Conservation (phyloP, 1,139 yeast genomes). For the Candida labiduridarum region DNA sequence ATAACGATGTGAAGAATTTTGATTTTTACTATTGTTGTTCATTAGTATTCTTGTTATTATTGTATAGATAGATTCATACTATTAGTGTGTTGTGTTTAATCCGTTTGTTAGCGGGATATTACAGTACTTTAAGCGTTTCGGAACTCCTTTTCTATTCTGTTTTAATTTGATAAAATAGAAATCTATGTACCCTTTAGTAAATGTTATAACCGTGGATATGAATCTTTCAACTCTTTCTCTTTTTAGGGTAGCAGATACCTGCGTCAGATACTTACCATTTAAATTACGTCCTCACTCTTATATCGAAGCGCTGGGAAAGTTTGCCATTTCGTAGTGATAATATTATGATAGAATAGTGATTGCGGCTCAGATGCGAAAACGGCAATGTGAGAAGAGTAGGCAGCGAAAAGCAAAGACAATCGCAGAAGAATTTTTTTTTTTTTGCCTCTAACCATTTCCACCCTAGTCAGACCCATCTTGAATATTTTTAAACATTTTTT, state of each 20-base stretch:
- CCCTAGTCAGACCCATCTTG: neutral
- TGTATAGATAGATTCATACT: conserved; percentile 1
- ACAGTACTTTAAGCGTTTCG: no score
- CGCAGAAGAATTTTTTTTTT: neutral
- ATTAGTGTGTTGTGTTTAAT: neutral
- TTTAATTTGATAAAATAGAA: neutral
- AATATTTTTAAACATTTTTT: neutral
- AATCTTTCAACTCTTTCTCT: no score
- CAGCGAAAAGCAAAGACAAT: neutral
- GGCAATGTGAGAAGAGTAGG: neutral
- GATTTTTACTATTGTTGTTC: neutral
- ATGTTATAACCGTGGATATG: neutral
- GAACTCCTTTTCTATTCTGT: neutral
- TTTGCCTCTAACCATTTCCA: neutral
- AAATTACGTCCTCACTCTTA: no score
- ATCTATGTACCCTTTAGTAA: neutral
- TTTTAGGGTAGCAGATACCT: no score
- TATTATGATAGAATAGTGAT: no score
- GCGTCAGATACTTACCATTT: no score
- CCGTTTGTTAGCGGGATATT: no score
- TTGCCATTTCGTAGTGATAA: no score
- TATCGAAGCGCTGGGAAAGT: no score
- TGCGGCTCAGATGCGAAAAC: neutral
- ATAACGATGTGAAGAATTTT: neutral
- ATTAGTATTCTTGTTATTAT: neutral